A percentile compares a stretch with the other conserved stretches of the same genome.
These are phyloP conservation scores for Suillus ampliporus DNA, from an alignment of 768 basidiomycete species.

Conservation along the genomic window DNA sequence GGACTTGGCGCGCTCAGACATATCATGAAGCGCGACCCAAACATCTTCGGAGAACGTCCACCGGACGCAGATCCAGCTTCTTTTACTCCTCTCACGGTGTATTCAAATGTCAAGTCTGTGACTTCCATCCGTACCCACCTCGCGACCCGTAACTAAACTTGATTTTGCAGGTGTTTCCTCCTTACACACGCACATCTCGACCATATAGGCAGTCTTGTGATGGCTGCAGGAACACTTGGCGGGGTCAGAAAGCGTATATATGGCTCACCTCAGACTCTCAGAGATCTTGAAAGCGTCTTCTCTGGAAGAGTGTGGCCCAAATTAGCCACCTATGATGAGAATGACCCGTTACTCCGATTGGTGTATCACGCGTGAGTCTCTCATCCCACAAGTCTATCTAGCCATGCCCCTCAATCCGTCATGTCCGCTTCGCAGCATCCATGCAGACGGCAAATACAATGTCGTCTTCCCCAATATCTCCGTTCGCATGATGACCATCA, in stretches of 20 bases:
- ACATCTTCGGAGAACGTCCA: slow-evolving; percentile 50
- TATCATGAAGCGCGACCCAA: slow-evolving; percentile 61
- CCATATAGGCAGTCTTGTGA: slow-evolving; percentile 81
- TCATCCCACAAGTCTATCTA: slow-evolving; percentile 12
- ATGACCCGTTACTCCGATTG: slow-evolving; percentile 62
- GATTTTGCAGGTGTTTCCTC: slow-evolving; percentile 65
- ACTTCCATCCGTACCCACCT: background rate
- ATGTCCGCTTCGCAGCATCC: slow-evolving; percentile 42
- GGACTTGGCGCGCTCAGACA: slow-evolving; percentile 78
- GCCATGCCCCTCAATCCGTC: slow-evolving; percentile 14
- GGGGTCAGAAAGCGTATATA: slow-evolving; percentile 68
- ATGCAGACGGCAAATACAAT: slow-evolving; percentile 57
- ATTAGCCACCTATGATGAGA: slow-evolving; percentile 75
- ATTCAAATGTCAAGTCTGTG: slow-evolving; percentile 40
- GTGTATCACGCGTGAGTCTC: slow-evolving; percentile 66
- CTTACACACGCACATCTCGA: slow-evolving; percentile 92
- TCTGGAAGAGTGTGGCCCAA: slow-evolving; percentile 85
- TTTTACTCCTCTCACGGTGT: slow-evolving; percentile 32
- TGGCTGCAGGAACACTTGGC: slow-evolving; percentile 79
- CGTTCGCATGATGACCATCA: slow-evolving; percentile 69
- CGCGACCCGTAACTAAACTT: background rate
- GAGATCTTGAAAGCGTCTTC: slow-evolving; percentile 75
- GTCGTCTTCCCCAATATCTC: slow-evolving; percentile 60
- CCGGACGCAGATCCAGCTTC: slow-evolving; percentile 18
- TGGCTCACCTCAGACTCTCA: slow-evolving; percentile 63